Conservation (phyloP, 1,139 yeast species). For the Entelexis sorbosivorans region DNA sequence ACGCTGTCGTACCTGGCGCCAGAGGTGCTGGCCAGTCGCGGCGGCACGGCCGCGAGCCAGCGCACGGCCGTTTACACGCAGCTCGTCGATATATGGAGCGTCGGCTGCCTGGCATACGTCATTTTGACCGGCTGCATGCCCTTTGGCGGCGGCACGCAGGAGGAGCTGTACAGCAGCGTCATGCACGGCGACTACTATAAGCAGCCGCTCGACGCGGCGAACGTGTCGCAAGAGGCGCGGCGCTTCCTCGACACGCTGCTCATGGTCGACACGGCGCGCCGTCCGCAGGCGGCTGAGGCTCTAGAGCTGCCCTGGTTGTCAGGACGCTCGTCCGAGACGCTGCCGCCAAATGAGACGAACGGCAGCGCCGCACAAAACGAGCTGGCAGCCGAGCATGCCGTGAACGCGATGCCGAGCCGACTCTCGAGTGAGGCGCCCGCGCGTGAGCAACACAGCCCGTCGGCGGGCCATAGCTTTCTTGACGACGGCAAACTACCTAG, state of each 20-base stretch:
- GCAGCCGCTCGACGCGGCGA: constrained; percentile 49
- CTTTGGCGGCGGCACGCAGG: constrained; percentile 85
- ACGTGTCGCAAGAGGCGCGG: constrained; percentile 40
- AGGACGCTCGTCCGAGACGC: constrained; percentile 17
- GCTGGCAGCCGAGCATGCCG: background rate
- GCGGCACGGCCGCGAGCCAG: constrained; percentile 5
- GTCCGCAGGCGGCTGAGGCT: constrained; percentile 66
- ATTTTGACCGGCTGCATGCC: constrained; percentile 86
- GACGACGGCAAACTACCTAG: background rate
- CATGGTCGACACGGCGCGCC: constrained; percentile 58
- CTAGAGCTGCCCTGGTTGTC: constrained; percentile 57
- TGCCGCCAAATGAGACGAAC: background rate
- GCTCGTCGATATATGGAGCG: constrained; percentile 91
- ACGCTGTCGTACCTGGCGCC: constrained; percentile 90
- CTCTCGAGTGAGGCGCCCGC: constrained; percentile 3
- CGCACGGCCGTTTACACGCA: constrained; percentile 52
- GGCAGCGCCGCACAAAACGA: background rate
- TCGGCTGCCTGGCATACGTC: constrained; percentile 85
- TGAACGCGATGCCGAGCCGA: background rate
- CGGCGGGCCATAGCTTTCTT: too few species aligned
- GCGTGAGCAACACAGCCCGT: too few species aligned
- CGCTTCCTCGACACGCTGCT: constrained; percentile 58
- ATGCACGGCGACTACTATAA: constrained; percentile 69
- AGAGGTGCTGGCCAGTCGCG: constrained; percentile 47
- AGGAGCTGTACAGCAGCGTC: constrained; percentile 66